These are phyloP conservation scores for Westerdykella sp. DNA, from an alignment of 2,329 filamentous ascomycete species.

Conservation along the genomic window DNA sequence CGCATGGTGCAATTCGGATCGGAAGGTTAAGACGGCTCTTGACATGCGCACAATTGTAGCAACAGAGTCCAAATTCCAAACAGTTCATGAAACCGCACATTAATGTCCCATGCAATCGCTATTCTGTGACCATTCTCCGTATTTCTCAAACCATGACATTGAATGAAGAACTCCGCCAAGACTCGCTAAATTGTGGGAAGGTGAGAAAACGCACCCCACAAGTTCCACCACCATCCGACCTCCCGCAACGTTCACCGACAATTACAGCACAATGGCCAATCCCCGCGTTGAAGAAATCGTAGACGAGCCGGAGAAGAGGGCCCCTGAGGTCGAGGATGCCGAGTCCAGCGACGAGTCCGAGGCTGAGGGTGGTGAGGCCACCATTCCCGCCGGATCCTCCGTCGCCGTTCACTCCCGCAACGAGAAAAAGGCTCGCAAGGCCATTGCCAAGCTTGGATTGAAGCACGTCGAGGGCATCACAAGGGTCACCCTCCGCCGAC, in stretches of 20 bases:
- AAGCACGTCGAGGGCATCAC: conserved; percentile 97
- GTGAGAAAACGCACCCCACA: conserved; percentile 2
- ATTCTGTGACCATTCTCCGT: conserved; percentile 11
- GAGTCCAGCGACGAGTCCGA: conserved; percentile 70
- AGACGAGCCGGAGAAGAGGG: conserved; percentile 76
- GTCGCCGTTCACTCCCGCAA: conserved; percentile 96
- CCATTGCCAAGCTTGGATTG: conserved; percentile 95
- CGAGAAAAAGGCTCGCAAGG: conserved; percentile 99
- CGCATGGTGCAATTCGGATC: conserved; percentile 38
- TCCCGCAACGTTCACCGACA: conserved; percentile 11
- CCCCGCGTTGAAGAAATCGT: conserved; percentile 96
- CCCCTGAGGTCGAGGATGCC: conserved; percentile 67
- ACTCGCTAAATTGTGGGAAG: conserved; percentile 13
- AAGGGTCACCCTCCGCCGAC: conserved; percentile 92
- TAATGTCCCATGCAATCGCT: neutral
- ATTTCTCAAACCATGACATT: conserved; percentile 4
- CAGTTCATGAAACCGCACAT: conserved; percentile 32
- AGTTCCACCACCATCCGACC: conserved; percentile 1
- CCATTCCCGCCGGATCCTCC: conserved; percentile 75
- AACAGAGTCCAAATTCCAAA: conserved; percentile 35
- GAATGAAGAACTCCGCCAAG: conserved; percentile 16
- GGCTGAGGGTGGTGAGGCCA: conserved; percentile 57
- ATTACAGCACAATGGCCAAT: conserved; percentile 75
- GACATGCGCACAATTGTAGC: conserved; percentile 35
- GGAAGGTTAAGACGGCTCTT: conserved; percentile 37